Percentiles rank a stretch among this genome's conserved stretches.
These are phyloP conservation scores for Epichloe typhina DNA, from an alignment of 2,329 filamentous ascomycete species.

Conservation along the genomic window DNA sequence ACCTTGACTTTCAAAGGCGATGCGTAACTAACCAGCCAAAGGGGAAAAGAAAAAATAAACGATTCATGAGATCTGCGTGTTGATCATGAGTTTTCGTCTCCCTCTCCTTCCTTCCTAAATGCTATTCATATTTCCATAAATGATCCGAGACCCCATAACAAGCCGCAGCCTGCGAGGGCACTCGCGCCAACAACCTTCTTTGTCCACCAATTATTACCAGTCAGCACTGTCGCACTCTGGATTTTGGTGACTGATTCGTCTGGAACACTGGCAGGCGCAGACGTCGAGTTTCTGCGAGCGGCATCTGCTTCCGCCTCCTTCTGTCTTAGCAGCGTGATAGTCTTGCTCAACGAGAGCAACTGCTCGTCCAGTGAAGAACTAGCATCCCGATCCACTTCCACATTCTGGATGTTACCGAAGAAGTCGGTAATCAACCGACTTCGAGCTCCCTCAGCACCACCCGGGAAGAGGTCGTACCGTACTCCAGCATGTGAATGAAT, in stretches of 20 bases:
- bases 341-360: conserved; percentile 59
- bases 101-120: not conserved
- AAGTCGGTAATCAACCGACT: conserved; percentile 86
- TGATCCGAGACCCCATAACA: conserved; percentile 45
- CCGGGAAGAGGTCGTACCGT: conserved; percentile 87
- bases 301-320: conserved; percentile 33
- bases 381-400: conserved; percentile 64
- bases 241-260: conserved; percentile 17
- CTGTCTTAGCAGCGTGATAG: conserved; percentile 41
- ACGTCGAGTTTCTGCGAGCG: conserved; percentile 14
- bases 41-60: not conserved
- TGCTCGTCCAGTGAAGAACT: conserved; percentile 56
- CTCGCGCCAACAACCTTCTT: conserved; percentile 52
- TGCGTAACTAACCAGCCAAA: too few relatives aligned
- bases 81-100: too few relatives aligned
- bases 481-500: conserved; percentile 90
- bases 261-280: conserved; percentile 15
- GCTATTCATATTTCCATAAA: conserved; percentile 26
- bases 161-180: conserved; percentile 46
- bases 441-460: conserved; percentile 64
- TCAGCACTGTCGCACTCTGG: conserved; percentile 42
- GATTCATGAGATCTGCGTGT: not conserved
- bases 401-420: conserved; percentile 95
- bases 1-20: too few relatives aligned
- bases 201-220: conserved; percentile 52